Percentiles rank a stretch among this genome's conserved stretches.
Evolutionary conservation across 1,139 yeast species (phyloP).

Genomic region (Hansenula lynferdii): DNA sequence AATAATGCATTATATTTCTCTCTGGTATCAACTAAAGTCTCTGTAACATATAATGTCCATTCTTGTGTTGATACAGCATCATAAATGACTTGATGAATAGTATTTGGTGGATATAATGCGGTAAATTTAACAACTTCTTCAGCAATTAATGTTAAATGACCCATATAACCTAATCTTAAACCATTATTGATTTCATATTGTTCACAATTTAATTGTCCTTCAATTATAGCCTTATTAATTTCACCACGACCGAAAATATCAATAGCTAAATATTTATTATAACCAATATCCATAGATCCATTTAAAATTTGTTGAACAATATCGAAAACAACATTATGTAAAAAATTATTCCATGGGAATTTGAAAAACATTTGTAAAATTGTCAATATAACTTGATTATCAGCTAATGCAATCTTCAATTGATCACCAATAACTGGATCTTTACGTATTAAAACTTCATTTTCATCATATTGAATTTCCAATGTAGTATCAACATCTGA

Average conservation of each 20-base stretch:
- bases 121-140: conserved; percentile 97
- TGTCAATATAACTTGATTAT: conserved; percentile 72
- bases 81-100: conserved; percentile 56
- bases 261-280: conserved; percentile 82
- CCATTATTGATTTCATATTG: conserved; percentile 62
- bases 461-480: conserved; percentile 48
- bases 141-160: conserved; percentile 90
- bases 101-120: conserved; percentile 61
- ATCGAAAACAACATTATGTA: conserved; percentile 97
- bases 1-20: conserved; percentile 94
- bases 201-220: conserved; percentile 76
- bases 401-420: conserved; percentile 80
- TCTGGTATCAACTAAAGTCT: conserved; percentile 74
- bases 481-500: conserved; percentile 31
- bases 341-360: conserved; percentile 96
- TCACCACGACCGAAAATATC: conserved; percentile 75
- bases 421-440: conserved; percentile 87
- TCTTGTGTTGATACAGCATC: conserved; percentile 34
- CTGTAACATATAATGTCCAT: conserved; percentile 76
- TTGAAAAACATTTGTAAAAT: conserved; percentile 80
- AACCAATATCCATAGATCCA: conserved; percentile 92
- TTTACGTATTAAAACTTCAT: conserved; percentile 58
- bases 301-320: conserved; percentile 93
- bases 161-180: conserved; percentile 91
- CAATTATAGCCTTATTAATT: conserved; percentile 72